A percentile compares a stretch with the other conserved stretches of the same genome.
Conservation (phyloP, 768 basidiomycete genomes). For the Suillus lakei region DNA sequence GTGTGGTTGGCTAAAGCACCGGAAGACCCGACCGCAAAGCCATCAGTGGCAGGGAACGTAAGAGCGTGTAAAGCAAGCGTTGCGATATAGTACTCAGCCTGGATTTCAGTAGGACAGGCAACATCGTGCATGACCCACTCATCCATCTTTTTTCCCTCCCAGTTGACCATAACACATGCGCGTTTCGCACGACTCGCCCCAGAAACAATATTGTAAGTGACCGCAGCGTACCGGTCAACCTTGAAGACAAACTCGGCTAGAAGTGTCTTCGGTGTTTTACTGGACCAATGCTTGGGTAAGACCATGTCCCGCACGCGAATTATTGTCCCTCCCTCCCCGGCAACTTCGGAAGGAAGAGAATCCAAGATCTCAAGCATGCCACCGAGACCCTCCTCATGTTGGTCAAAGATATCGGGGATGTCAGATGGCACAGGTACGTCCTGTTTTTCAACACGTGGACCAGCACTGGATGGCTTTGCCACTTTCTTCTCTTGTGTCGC, state of each 20-base stretch:
- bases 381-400: constrained; percentile 51
- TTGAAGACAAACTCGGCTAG: constrained; percentile 73
- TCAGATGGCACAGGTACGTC: constrained; percentile 2
- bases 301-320: constrained; percentile 71
- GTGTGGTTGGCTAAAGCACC: constrained; percentile 54
- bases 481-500: constrained; percentile 1
- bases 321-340: constrained; percentile 57
- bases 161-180: constrained; percentile 71
- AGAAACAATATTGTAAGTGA: constrained; percentile 70
- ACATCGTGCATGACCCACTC: constrained; percentile 86
- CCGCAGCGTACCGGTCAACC: constrained; percentile 73
- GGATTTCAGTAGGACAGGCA: constrained; percentile 75
- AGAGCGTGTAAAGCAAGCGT: constrained; percentile 84
- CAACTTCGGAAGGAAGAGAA: constrained; percentile 57
- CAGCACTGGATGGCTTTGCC: background rate
- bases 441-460: background rate
- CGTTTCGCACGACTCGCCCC: constrained; percentile 77
- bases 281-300: constrained; percentile 83
- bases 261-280: constrained; percentile 76
- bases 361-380: constrained; percentile 82
- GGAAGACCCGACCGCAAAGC: constrained; percentile 61
- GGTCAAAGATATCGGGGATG: constrained; percentile 55
- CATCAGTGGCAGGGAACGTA: constrained; percentile 63
- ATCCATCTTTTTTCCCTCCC: constrained; percentile 62
- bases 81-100: constrained; percentile 91